phyloP scores from a whole-genome alignment of 2,329 filamentous ascomycete species.

The Fusarium citri region DNA sequence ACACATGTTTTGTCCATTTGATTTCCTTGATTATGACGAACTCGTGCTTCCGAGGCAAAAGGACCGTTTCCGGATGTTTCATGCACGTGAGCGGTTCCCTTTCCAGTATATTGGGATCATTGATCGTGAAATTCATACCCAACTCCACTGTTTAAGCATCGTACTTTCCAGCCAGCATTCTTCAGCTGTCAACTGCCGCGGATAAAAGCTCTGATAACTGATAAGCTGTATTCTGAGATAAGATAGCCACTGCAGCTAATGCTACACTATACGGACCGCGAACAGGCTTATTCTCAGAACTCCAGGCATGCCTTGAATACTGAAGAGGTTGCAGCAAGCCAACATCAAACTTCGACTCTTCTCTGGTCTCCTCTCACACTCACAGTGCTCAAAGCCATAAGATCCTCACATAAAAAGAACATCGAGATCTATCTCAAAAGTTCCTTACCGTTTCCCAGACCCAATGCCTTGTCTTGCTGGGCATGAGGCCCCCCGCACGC shows the following conservation, averaged over 20 bases:
- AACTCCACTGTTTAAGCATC: conserved; percentile 7
- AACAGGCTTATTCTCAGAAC: too few species aligned
- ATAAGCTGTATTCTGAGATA: neutral
- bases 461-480: neutral
- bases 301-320: neutral
- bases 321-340: neutral
- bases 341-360: neutral
- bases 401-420: neutral
- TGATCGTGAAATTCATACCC: neutral
- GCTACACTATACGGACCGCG: neutral
- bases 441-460: conserved; percentile 5
- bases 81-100: conserved; percentile 7
- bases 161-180: neutral
- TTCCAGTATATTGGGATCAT: neutral
- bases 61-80: neutral
- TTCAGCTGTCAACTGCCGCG: neutral
- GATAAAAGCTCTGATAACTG: neutral
- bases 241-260: neutral
- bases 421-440: conserved; percentile 32
- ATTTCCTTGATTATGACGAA: neutral
- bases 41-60: conserved; percentile 12
- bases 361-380: neutral
- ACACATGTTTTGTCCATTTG: neutral
- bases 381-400: neutral
- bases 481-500: conserved; percentile 19